These are phyloP conservation scores for Kodamaea arcana DNA, from an alignment of 1,139 yeast species.

Conservation along the genomic window DNA sequence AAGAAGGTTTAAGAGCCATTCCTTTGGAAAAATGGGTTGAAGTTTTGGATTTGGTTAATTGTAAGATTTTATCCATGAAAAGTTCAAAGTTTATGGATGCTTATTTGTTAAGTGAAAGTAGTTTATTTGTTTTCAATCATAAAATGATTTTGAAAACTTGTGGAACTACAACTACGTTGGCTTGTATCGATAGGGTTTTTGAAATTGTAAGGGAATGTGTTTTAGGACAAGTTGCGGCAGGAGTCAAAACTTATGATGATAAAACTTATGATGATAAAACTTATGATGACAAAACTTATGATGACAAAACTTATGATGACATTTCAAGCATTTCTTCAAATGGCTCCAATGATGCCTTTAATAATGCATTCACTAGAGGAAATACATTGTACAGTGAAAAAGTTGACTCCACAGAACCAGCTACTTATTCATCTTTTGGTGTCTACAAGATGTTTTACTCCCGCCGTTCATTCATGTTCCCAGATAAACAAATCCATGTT, in stretches of 20 bases:
- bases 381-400: background rate
- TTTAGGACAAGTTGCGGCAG: constrained; percentile 8
- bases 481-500: constrained; percentile 74
- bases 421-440: constrained; percentile 26
- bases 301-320: background rate
- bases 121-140: constrained; percentile 84
- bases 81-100: constrained; percentile 70
- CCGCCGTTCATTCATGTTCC: constrained; percentile 89
- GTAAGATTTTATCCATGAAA: constrained; percentile 82
- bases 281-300: no score
- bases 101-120: constrained; percentile 82
- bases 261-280: background rate
- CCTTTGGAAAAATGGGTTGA: constrained; percentile 66
- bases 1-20: constrained; percentile 58
- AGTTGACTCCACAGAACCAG: constrained; percentile 11
- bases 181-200: constrained; percentile 67
- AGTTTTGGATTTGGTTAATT: constrained; percentile 75
- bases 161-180: constrained; percentile 89
- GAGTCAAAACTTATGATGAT: background rate
- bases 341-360: background rate
- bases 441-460: constrained; percentile 82
- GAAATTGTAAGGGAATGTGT: constrained; percentile 38
- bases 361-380: no score
- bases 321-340: background rate
- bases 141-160: constrained; percentile 88